Evolutionary conservation across 2,329 filamentous ascomycete species (phyloP).

Genomic region (Rhynchosporium graminicola): DNA sequence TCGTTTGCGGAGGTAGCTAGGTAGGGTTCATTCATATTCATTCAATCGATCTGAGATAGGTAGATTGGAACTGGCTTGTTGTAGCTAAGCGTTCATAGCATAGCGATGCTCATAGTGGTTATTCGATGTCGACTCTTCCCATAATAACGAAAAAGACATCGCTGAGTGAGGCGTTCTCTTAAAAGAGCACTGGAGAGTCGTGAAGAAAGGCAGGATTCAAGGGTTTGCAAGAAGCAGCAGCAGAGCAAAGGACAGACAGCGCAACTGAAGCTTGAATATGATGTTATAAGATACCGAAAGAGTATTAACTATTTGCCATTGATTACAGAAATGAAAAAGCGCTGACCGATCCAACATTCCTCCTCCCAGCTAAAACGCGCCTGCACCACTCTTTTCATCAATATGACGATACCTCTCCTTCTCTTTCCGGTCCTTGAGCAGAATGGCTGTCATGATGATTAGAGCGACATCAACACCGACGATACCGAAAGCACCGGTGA

Average conservation of each 20-base stretch:
- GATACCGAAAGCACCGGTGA: constrained; percentile 78
- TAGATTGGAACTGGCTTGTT: too few relatives aligned
- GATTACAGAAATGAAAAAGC: constrained; percentile 20
- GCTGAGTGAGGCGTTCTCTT: neutral
- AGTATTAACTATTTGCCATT: constrained; percentile 8
- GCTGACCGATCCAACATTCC: neutral
- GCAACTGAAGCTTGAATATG: too few relatives aligned
- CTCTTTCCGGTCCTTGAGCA: constrained; percentile 80
- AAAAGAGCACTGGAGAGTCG: too few relatives aligned
- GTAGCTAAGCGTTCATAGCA: too few relatives aligned
- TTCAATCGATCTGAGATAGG: too few relatives aligned
- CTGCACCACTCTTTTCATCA: constrained; percentile 71
- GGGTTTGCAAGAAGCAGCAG: neutral
- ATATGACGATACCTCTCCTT: constrained; percentile 76
- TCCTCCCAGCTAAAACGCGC: constrained; percentile 47
- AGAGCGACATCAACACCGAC: constrained; percentile 71
- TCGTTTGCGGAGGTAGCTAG: too few relatives aligned
- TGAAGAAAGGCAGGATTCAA: neutral
- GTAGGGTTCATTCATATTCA: too few relatives aligned
- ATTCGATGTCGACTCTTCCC: too few relatives aligned
- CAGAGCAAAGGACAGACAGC: too few relatives aligned
- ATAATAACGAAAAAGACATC: too few relatives aligned
- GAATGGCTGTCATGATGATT: constrained; percentile 70
- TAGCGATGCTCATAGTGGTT: too few relatives aligned
- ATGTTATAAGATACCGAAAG: neutral